These are phyloP conservation scores for Zygosaccharomyces pseudobailii DNA, from an alignment of 1,139 yeast genomes.

Conservation along the genomic window DNA sequence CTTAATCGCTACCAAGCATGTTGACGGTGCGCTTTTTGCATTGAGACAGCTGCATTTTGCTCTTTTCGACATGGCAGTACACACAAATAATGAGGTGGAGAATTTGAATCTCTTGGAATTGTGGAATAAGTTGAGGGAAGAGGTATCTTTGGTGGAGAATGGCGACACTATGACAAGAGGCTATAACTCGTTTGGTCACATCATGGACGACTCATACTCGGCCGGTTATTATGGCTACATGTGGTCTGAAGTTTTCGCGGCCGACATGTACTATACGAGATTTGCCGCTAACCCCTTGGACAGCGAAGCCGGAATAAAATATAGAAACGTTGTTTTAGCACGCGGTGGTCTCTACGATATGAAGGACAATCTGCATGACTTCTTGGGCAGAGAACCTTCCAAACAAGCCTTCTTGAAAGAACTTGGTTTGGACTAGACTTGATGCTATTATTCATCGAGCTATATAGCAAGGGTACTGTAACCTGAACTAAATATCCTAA, in stretches of 20 bases:
- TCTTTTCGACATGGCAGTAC: conserved; percentile 68
- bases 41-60: conserved; percentile 77
- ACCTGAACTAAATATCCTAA: conserved; percentile 17
- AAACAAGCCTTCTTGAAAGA: conserved; percentile 67
- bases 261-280: conserved; percentile 73
- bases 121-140: conserved; percentile 64
- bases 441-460: neutral
- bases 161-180: conserved; percentile 58
- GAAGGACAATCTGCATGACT: conserved; percentile 55
- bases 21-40: conserved; percentile 65
- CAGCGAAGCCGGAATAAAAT: conserved; percentile 53
- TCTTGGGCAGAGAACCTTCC: conserved; percentile 73
- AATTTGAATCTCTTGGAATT: conserved; percentile 45
- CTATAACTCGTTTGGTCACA: conserved; percentile 72
- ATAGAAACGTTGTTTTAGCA: conserved; percentile 64
- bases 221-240: conserved; percentile 84
- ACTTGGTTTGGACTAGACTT: conserved; percentile 38
- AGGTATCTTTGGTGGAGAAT: conserved; percentile 51
- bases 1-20: conserved; percentile 63
- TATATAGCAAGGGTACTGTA: neutral
- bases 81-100: conserved; percentile 44
- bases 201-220: conserved; percentile 75
- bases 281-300: conserved; percentile 68
- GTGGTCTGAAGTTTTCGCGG: conserved; percentile 82
- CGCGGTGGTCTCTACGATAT: conserved; percentile 74